Percentiles rank a stretch among this genome's conserved stretches.
Evolutionary conservation across 2,329 filamentous ascomycete species (phyloP).

Genomic region (Sporothrix protearum): DNA sequence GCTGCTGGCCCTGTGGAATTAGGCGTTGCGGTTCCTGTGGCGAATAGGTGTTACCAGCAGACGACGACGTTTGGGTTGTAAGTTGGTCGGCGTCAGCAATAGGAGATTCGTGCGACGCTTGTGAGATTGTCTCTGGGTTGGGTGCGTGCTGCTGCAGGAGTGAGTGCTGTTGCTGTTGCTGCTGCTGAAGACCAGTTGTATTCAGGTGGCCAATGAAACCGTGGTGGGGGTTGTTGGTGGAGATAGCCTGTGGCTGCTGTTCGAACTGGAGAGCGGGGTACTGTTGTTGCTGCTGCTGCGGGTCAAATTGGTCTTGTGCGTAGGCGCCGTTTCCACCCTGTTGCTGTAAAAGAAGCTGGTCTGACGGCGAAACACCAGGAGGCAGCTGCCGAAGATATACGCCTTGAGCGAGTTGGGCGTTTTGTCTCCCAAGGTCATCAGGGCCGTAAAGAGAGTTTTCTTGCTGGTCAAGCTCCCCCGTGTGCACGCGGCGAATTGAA

Average conservation of each 20-base stretch:
- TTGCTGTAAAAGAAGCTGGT: slow-evolving; percentile 36
- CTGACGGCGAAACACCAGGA: slow-evolving; percentile 36
- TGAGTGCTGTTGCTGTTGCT: slow-evolving; percentile 32
- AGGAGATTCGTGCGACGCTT: slow-evolving; percentile 60
- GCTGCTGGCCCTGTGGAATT: slow-evolving; percentile 2
- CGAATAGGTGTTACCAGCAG: slow-evolving; percentile 33
- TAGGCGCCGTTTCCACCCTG: slow-evolving; percentile 8
- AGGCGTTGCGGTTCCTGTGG: slow-evolving; percentile 35
- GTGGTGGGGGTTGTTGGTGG: slow-evolving; percentile 35
- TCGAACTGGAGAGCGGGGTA: slow-evolving; percentile 30
- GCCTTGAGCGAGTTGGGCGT: slow-evolving; percentile 15
- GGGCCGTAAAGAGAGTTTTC: slow-evolving; percentile 44
- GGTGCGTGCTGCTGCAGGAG: slow-evolving; percentile 36
- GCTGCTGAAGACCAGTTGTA: slow-evolving; percentile 32
- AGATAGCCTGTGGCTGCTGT: slow-evolving; percentile 26
- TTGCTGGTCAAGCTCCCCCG: slow-evolving; percentile 36
- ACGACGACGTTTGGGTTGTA: slow-evolving; percentile 44
- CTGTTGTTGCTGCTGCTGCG: slow-evolving; percentile 40
- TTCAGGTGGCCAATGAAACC: slow-evolving; percentile 34
- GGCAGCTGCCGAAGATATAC: slow-evolving; percentile 33
- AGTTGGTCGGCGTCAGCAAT: slow-evolving; percentile 48
- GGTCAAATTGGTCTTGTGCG: slow-evolving; percentile 42
- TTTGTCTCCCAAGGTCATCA: slow-evolving; percentile 44
- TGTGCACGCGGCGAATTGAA: slow-evolving; percentile 47
- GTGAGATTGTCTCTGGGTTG: slow-evolving; percentile 59